Evolutionary conservation across 2,329 filamentous ascomycete genomes (phyloP), one percentile per base, ranked within the genome.

Genomic region (Aspergillus pseudonomiae): DNA sequence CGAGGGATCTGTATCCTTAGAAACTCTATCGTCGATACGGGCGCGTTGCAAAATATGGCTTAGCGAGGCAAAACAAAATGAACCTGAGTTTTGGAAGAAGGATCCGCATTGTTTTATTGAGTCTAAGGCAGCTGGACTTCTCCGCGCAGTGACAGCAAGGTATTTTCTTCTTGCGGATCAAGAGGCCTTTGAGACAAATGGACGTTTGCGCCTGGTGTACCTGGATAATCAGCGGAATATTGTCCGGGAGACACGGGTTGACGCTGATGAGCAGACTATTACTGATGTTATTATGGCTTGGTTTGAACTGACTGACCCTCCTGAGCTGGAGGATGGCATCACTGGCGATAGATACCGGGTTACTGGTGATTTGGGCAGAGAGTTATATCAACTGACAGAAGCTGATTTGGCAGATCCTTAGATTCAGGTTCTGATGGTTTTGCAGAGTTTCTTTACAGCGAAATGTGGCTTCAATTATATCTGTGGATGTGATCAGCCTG

Each of bases 301-400:
- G 39, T 39, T 43, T 57, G 34, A 57, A 41, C 26, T 57, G 41
- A 57, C 36, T 34, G 34, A 43, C 5, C 55, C 39, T 9, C 39
- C 26, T 39, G 55, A 46, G 14, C 28, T 57, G 26, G 55, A 57
- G 26, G 55, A 57, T 19, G 53, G 63, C n/a, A 46, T 45, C 26
- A 60, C 54, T 46, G 58, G 58, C 32, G 59, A 64, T 34, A 59
- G 57, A 41, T 67, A 79, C 59, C 57, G 61, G n/a, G 52, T 57
- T 50, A 46, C 45, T 41, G 61, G 61, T 52, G 61, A 63, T 48
- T 57, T 63, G 43, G 52, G 57, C 26, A 57, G 53, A 45, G 52
- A 56, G 26, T 45, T 63, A 32, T 63, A 63, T 48, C 57, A 63
- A 45, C 39, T 63, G 26, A 55, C 39, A 26, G 57, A 63, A 12